phyloP scores from a whole-genome alignment of 441 rosid genomes.

The Eutrema salsugineum region DNA sequence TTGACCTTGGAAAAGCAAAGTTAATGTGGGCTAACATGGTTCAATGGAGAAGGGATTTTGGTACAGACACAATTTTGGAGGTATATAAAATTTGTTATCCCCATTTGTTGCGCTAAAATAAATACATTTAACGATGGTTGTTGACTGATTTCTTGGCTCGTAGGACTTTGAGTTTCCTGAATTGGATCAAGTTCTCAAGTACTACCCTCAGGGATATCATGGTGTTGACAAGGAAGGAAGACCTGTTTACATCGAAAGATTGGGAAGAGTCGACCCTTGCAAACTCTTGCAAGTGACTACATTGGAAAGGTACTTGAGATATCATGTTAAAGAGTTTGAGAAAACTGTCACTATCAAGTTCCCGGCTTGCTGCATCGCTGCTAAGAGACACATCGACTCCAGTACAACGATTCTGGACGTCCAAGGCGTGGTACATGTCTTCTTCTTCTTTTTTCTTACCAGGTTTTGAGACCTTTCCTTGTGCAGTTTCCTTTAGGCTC shows the following conservation, averaged over 20 bases:
- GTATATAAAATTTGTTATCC: background rate
- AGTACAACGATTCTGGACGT: constrained; percentile 67
- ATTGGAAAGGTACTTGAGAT: constrained; percentile 52
- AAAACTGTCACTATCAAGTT: constrained; percentile 48
- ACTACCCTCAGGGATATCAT: constrained; percentile 76
- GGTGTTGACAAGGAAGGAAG: constrained; percentile 73
- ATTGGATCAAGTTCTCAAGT: constrained; percentile 49
- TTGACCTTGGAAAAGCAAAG: constrained; percentile 55
- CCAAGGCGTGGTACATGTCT: constrained; percentile 57
- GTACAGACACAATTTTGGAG: constrained; percentile 54
- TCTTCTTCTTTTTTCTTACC: background rate
- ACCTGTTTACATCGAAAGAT: constrained; percentile 60
- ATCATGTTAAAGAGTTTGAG: constrained; percentile 66
- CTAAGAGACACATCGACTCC: constrained; percentile 58
- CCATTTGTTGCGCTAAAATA: background rate
- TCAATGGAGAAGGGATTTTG: constrained; percentile 65
- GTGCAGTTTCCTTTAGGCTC: background rate
- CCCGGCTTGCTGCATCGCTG: constrained; percentile 62
- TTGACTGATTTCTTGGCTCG: background rate
- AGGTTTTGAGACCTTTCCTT: background rate
- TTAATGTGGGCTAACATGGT: constrained; percentile 67
- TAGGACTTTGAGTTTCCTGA: constrained; percentile 68
- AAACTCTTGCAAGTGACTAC: constrained; percentile 65
- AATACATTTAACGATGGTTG: background rate
- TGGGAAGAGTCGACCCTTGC: constrained; percentile 58